A percentile compares a stretch with the other conserved stretches of the same genome.
phyloP scores from a whole-genome alignment of 1,284 basidiomycete genomes.

The Grifola frondosa region DNA sequence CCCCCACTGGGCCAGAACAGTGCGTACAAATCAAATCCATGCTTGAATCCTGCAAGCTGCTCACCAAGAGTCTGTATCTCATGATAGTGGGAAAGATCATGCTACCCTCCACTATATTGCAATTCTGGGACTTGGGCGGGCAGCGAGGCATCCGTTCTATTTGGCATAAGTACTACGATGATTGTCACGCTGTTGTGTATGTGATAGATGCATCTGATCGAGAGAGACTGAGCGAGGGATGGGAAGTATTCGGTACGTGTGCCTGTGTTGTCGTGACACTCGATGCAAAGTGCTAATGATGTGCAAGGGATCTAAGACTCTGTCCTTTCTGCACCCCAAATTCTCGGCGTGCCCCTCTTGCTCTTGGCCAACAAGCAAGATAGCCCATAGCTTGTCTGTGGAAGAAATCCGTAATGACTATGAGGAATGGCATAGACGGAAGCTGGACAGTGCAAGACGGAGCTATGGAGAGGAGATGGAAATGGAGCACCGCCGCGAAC shows the following conservation, averaged over 20 bases:
- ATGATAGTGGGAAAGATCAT: constrained; percentile 83
- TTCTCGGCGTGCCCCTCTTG: constrained; percentile 83
- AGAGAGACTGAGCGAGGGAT: constrained; percentile 83
- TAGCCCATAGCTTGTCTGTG: constrained; percentile 75
- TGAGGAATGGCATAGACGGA: constrained; percentile 82
- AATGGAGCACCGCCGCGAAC: constrained; percentile 51
- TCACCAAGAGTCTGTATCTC: too few species aligned
- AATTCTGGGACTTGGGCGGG: constrained; percentile 94
- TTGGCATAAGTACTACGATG: constrained; percentile 92
- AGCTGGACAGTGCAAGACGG: constrained; percentile 63
- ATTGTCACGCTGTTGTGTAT: constrained; percentile 92
- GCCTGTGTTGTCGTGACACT: background rate
- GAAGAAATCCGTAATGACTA: constrained; percentile 89
- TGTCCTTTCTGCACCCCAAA: constrained; percentile 82
- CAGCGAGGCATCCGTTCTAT: constrained; percentile 90
- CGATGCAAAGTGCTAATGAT: constrained; percentile 14
- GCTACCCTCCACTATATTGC: constrained; percentile 86
- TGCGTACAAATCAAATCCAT: constrained; percentile 39
- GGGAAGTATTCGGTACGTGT: constrained; percentile 88
- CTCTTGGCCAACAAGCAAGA: constrained; percentile 95
- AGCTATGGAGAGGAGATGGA: constrained; percentile 52
- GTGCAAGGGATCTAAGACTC: constrained; percentile 56
- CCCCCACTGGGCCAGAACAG: constrained; percentile 93
- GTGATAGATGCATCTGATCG: constrained; percentile 89
- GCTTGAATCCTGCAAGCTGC: background rate